Conservation (phyloP, 192 early-diverging fungal species). For the Fimicolochytrium jonesii region DNA sequence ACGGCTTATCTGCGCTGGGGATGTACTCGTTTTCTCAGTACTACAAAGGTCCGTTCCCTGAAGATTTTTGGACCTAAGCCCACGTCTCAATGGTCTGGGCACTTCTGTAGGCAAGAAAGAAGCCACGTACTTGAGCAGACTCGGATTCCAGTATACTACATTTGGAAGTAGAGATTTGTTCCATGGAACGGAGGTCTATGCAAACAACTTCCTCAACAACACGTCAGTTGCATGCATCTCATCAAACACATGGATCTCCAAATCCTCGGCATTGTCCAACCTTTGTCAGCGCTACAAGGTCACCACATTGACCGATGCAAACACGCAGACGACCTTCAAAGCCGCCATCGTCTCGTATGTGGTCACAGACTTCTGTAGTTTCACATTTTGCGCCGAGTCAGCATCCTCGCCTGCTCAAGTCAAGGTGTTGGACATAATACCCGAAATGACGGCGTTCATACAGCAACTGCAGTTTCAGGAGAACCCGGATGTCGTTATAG, state of each 20-base stretch:
- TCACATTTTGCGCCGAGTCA: neutral
- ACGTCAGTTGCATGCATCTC: neutral
- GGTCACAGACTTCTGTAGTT: neutral
- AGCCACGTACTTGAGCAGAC: neutral
- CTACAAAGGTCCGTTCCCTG: neutral
- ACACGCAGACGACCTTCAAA: neutral
- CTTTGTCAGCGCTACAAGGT: neutral
- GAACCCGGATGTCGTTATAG: constrained; percentile 15
- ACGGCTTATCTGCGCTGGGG: constrained; percentile 8
- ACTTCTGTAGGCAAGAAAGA: neutral
- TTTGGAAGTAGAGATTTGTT: constrained; percentile 14
- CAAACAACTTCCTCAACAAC: constrained; percentile 12
- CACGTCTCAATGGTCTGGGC: neutral
- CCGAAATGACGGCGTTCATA: neutral
- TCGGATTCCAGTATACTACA: constrained; percentile 14
- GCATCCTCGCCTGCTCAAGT: neutral
- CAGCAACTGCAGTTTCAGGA: constrained; percentile 4
- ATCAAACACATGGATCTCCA: constrained; percentile 10
- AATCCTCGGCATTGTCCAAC: neutral
- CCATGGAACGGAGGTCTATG: constrained; percentile 5
- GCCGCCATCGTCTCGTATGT: constrained; percentile 11
- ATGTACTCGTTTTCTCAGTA: constrained; percentile 4
- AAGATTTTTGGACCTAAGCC: neutral
- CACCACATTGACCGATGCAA: neutral
- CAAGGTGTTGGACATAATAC: neutral